Evolutionary conservation across 2,329 filamentous ascomycete genomes (phyloP), one percentile per base, ranked within the genome.

Genomic region (Clonostachys byssicola): DNA sequence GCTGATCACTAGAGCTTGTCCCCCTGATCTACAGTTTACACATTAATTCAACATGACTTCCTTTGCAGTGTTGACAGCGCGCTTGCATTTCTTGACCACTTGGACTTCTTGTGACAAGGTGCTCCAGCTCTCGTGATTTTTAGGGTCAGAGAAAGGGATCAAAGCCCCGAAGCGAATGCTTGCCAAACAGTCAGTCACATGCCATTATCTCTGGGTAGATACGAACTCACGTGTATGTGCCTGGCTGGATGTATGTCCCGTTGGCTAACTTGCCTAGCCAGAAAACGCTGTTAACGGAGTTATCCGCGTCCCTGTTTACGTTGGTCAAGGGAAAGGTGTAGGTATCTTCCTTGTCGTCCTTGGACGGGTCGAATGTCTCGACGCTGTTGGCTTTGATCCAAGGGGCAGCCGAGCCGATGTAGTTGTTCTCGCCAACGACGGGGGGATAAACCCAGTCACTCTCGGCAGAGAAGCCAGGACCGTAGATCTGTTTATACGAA

Each of bases 361-460:
- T 47, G 5, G 49, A 40, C 42, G 40, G 40, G 12, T 38, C 34
- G 40, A 36, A 47, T 34, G 38, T 47, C 40, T 47, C 41, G 23
- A 36, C 12, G 33, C 40, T 34, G 14, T 35, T 34, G 9, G 43
- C 45, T 9, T 40, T 42, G 14, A 47, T 40, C 46, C 55, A 61
- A 13, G 53, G 56, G 50, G 52, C 49, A 4, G 59, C 59, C 2
- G 60, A 58, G 10, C 46, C 34, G 18, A 47, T 39, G 33, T 47
- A 34, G 40, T 42, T 35, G 17, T 44, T 59, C 49, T 60, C 23
- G 8, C 64, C 64, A 8, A 54, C 47, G 1, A 59, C 56, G 2
- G 64, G 65, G 6, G 65, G 66, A 44, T 66, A 67, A 16, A 47
- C 44, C 65, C 64, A 68, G 17, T 63, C 51, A 8, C 53, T 45